These are phyloP conservation scores for Vaccinium corymbosum DNA, from an alignment of 148 eudicot species.

Conservation along the genomic window DNA sequence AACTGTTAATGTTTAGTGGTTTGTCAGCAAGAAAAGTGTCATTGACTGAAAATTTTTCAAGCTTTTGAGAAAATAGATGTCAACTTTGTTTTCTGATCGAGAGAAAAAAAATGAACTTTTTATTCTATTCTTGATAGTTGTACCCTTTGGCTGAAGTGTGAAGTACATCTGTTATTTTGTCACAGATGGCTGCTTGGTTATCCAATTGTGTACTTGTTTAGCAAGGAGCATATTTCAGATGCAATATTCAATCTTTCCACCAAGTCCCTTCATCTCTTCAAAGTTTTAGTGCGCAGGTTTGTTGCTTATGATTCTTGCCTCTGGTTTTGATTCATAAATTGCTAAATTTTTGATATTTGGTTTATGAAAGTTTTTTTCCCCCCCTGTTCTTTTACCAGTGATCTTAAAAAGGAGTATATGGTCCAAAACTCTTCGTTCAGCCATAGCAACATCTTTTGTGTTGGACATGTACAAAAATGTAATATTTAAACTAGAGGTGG, in stretches of 20 bases:
- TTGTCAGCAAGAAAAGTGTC: not conserved
- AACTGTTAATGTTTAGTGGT: not conserved
- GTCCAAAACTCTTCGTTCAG: not conserved
- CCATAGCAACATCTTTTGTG: not conserved
- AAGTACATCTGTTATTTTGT: constrained; percentile 11
- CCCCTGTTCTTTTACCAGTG: not conserved
- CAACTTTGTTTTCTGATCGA: not conserved
- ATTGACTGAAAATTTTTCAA: not conserved
- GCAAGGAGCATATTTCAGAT: constrained; percentile 63
- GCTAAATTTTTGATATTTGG: not conserved
- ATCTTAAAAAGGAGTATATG: not conserved
- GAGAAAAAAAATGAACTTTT: not conserved
- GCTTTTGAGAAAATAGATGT: not conserved
- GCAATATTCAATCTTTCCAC: constrained; percentile 84
- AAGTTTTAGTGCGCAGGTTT: constrained; percentile 63
- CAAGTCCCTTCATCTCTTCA: constrained; percentile 73
- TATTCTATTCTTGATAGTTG: not conserved
- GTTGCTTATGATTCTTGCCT: constrained; percentile 6
- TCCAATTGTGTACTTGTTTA: constrained; percentile 80
- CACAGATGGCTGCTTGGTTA: constrained; percentile 97
- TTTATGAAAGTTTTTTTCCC: not conserved
- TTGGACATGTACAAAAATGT: not conserved
- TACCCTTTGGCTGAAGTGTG: not conserved
- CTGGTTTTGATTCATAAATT: not conserved
- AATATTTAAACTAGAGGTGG: not conserved